These are phyloP conservation scores for Acanthamoeba healyi DNA, from an alignment of 208 protist genomes.

Conservation along the genomic window DNA sequence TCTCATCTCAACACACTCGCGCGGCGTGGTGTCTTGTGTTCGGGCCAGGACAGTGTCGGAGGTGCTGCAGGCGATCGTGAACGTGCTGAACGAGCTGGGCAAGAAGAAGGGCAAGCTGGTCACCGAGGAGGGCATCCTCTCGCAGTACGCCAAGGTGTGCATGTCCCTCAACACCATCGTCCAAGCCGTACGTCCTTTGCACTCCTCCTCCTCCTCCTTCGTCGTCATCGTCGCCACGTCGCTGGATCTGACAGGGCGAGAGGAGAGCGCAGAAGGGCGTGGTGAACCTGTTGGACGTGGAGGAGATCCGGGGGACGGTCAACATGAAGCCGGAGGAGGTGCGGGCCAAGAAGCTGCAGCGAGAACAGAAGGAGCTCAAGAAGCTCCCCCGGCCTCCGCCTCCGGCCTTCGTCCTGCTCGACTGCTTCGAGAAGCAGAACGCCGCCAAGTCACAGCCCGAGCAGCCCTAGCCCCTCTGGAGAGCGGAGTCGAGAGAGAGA, in stretches of 20 bases:
- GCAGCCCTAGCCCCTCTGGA: not conserved
- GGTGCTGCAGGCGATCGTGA: slow-evolving; percentile 36
- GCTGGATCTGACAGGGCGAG: too few relatives aligned
- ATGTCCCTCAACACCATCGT: slow-evolving; percentile 60
- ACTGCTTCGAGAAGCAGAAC: slow-evolving; percentile 28
- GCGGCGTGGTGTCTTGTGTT: too few relatives aligned
- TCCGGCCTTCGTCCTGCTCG: not conserved
- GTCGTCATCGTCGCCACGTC: too few relatives aligned
- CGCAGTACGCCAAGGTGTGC: slow-evolving; percentile 47
- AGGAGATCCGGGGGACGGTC: slow-evolving; percentile 32
- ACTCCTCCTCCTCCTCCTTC: not conserved
- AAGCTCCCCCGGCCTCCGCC: slow-evolving; percentile 11
- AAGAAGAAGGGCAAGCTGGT: slow-evolving; percentile 69
- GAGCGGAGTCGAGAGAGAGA: not conserved
- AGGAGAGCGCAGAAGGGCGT: not conserved
- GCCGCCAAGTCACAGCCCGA: not conserved
- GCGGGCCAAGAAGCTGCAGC: slow-evolving; percentile 31
- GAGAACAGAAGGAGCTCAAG: slow-evolving; percentile 41
- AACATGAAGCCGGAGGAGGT: slow-evolving; percentile 50
- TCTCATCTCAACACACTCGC: not conserved
- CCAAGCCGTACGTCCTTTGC: not conserved
- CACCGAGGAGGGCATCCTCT: slow-evolving; percentile 47
- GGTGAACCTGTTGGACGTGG: slow-evolving; percentile 23
- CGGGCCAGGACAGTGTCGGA: slow-evolving; percentile 62
- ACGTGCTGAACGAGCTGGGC: slow-evolving; percentile 59